Evolutionary conservation across 352 stramenopile species (phyloP).

Genomic region (Phytophthora cryptogea): DNA sequence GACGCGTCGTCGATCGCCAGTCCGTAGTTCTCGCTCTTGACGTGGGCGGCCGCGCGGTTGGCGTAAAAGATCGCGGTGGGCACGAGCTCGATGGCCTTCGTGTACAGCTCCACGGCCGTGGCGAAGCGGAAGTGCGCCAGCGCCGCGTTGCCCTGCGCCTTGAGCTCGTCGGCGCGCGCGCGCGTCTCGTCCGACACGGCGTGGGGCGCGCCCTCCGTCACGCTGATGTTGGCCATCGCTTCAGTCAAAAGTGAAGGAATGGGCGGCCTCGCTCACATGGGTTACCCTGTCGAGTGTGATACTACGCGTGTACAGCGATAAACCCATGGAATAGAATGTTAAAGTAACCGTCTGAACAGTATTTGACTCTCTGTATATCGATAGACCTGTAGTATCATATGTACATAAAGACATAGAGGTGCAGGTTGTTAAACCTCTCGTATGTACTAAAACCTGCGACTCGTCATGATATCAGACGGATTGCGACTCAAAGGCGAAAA

Average conservation of each 20-base stretch:
- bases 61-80: constrained; percentile 94
- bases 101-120: constrained; percentile 88
- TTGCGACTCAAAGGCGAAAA: constrained; percentile 22
- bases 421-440: neutral
- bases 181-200: constrained; percentile 64
- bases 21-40: constrained; percentile 99
- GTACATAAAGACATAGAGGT: no score
- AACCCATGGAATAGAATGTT: neutral
- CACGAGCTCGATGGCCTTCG: constrained; percentile 84
- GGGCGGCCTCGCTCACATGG: neutral
- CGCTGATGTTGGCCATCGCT: constrained; percentile 45
- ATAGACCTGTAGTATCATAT: neutral
- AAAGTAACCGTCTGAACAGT: neutral
- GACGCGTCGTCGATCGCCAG: constrained; percentile 97
- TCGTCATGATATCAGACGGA: constrained; percentile 23
- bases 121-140: constrained; percentile 84
- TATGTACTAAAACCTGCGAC: constrained; percentile 2
- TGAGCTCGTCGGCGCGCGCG: constrained; percentile 74
- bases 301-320: neutral
- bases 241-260: constrained; percentile 3
- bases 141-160: constrained; percentile 84
- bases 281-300: neutral
- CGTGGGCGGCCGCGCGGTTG: constrained; percentile 96
- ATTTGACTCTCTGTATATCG: neutral
- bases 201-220: constrained; percentile 60